phyloP scores from a whole-genome alignment of 176 grass and related monocot species.

The Oryza brachyantha region DNA sequence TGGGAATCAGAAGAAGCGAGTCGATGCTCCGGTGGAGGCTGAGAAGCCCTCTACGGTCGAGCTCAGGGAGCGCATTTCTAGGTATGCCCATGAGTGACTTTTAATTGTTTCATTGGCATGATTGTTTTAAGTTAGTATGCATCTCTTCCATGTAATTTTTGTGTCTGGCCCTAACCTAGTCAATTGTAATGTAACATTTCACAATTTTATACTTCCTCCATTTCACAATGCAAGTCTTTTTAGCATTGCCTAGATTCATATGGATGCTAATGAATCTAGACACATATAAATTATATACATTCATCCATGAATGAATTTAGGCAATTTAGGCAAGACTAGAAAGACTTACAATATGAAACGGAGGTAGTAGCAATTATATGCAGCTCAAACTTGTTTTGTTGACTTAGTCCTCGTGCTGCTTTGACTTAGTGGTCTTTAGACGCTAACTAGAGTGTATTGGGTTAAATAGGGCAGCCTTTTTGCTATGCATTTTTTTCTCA shows the following conservation, averaged over 20 bases:
- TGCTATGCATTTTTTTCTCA: neutral
- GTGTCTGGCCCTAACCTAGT: neutral
- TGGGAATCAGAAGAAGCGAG: constrained; percentile 38
- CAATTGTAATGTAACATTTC: neutral
- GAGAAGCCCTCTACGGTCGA: constrained; percentile 34
- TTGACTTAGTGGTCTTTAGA: neutral
- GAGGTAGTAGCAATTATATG: neutral
- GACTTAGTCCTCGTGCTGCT: neutral
- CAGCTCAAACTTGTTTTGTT: neutral
- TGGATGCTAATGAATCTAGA: no score
- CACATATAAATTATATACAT: no score
- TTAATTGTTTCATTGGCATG: neutral
- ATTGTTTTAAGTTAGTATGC: neutral
- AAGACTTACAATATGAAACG: no score
- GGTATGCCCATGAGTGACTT: constrained; percentile 54
- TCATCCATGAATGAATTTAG: no score
- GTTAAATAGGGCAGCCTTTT: neutral
- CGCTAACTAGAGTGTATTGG: neutral
- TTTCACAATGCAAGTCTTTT: no score
- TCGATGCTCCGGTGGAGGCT: constrained; percentile 1
- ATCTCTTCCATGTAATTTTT: neutral
- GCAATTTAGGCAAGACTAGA: no score
- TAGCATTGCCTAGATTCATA: no score
- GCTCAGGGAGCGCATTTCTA: constrained; percentile 60
- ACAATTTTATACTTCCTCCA: no score